phyloP scores from a whole-genome alignment of 108 stramenopile species.

The Cylindrotheca closterium region DNA sequence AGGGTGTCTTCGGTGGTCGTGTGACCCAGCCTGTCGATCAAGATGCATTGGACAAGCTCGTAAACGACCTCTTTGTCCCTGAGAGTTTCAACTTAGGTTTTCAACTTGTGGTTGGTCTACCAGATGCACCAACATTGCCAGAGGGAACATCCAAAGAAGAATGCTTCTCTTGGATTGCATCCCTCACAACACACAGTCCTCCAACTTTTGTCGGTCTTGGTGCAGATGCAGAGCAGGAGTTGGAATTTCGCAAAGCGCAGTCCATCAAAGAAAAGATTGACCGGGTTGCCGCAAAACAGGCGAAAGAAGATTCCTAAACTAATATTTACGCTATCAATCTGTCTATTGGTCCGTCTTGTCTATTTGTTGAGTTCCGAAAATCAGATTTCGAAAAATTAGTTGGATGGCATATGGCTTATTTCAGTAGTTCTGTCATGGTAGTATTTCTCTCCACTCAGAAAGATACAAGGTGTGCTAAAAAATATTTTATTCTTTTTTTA shows the following conservation, averaged over 20 bases:
- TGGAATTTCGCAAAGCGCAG: conserved; percentile 61
- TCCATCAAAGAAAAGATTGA: conserved; percentile 53
- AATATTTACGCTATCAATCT: too few species aligned
- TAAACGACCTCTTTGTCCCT: conserved; percentile 52
- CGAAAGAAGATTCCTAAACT: too few species aligned
- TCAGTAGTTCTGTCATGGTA: too few species aligned
- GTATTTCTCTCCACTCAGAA: too few species aligned
- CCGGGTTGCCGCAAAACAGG: conserved; percentile 26
- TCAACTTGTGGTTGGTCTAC: conserved; percentile 50
- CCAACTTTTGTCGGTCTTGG: conserved; percentile 86
- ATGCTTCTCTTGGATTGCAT: conserved; percentile 70
- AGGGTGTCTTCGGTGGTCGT: conserved; percentile 82
- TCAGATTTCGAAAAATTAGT: too few species aligned
- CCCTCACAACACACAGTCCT: conserved; percentile 67
- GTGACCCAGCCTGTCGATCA: conserved; percentile 70
- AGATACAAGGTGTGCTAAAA: too few species aligned
- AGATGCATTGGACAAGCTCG: conserved; percentile 63
- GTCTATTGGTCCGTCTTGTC: too few species aligned
- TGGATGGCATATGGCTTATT: too few species aligned
- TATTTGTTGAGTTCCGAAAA: too few species aligned
- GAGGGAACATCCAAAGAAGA: conserved; percentile 73
- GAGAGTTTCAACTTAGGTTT: conserved; percentile 76
- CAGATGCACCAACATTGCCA: conserved; percentile 60
- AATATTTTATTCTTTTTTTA: too few species aligned
- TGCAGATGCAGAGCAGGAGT: conserved; percentile 57